These are phyloP conservation scores for Ceratobasidium papillatum DNA, from an alignment of 1,284 basidiomycete species.

Conservation along the genomic window DNA sequence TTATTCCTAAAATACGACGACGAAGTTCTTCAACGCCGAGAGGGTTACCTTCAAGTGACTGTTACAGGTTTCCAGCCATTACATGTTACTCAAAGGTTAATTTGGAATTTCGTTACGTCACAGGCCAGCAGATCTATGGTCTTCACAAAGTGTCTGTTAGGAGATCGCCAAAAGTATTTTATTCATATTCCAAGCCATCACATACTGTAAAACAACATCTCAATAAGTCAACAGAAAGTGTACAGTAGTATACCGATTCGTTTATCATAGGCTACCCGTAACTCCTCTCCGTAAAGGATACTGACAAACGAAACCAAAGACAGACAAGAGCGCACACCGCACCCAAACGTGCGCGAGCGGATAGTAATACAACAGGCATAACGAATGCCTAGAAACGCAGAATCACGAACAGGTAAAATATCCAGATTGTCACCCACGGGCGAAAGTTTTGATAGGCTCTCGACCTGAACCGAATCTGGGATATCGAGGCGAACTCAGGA, in stretches of 20 bases:
- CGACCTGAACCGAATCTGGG: slow-evolving; percentile 25
- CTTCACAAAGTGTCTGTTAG: background rate
- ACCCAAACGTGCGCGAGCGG: slow-evolving; percentile 4
- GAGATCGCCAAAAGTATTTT: slow-evolving; percentile 3
- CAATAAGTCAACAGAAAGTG: slow-evolving; percentile 41
- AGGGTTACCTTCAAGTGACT: background rate
- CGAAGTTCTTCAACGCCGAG: too few species aligned
- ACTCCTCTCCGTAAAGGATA: slow-evolving; percentile 35
- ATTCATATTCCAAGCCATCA: slow-evolving; percentile 22
- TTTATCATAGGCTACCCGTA: slow-evolving; percentile 37
- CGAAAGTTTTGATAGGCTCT: slow-evolving; percentile 5
- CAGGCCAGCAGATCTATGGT: background rate
- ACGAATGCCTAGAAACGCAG: slow-evolving; percentile 27
- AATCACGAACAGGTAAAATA: slow-evolving; percentile 22
- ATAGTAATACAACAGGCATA: slow-evolving; percentile 36
- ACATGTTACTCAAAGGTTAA: background rate
- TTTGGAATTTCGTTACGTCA: background rate
- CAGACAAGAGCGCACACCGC: background rate
- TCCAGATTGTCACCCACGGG: slow-evolving; percentile 1
- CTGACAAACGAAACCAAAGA: background rate
- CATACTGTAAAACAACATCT: slow-evolving; percentile 26
- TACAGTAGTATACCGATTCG: slow-evolving; percentile 40
- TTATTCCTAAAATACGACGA: background rate
- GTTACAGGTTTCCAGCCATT: background rate
- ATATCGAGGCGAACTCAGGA: slow-evolving; percentile 7